Base-by-base conservation (phyloP, 1,284 basidiomycete species). In the Ceratobasidium papillatum region DNA sequence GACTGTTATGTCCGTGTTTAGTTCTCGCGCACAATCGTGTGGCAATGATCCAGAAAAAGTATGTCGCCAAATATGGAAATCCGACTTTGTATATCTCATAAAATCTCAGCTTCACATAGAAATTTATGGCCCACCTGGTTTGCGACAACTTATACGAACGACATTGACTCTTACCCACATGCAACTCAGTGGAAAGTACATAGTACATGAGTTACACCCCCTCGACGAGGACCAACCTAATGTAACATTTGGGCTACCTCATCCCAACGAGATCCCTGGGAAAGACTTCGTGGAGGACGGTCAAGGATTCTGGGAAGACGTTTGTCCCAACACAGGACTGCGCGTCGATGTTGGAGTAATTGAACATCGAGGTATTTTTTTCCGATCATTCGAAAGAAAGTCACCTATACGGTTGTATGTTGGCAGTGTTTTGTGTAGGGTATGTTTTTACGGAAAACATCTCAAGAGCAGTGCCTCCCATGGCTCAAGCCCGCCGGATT, bases 101-200 rank as follows among this genome's bases (percentile, higher is more conserved):
- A 30, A 32, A 43, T 72, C 77, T 45, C 61, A 64, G 52, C 58
- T 59, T 38, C 73, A 84, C 59, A 84, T 96, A 54, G 89, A 96
- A 75, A 87, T 97, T 36, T 96, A 92, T 79, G 95, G 95, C 0
- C 94, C 94, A 0, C 87, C 89, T 1, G 94, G 94, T 17, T 83
- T 96, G 19, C 90, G 95, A 49, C 83, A 85, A 22, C 91, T 96
- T 81, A 84, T 97, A 27, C 90, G 95, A 36, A 87, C 87, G 45
- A 89, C 88, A 54, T 84, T 96, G 75, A 85, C 86, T 45, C 85
- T 94, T 81, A 95, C 95, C 0, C 83, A 88, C 47, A 90, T 89
- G 7, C 86, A 84, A 43, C 88, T 91, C 0, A 84, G 87, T 0
- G 89, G 91, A 38, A 88, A 86, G 12, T 96, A 91, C 79, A 88